These are phyloP conservation scores for Heterobasidion occidentale DNA, from an alignment of 1,284 basidiomycete genomes.

Conservation along the genomic window DNA sequence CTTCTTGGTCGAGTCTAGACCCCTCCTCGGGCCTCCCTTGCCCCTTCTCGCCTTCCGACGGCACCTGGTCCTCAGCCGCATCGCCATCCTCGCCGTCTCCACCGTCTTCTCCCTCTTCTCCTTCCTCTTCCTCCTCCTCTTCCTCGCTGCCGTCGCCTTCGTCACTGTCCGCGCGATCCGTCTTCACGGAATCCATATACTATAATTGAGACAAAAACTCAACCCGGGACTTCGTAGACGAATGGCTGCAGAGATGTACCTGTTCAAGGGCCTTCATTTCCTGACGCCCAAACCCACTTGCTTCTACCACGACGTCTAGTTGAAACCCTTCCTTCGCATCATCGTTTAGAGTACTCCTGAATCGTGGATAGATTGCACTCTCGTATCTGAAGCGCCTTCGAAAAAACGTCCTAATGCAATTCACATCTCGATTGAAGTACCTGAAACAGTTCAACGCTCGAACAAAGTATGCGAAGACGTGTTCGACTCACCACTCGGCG, in stretches of 20 bases:
- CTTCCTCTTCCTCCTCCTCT: conserved; percentile 25
- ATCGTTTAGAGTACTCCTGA: conserved; percentile 50
- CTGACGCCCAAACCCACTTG: conserved; percentile 84
- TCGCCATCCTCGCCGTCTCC: conserved; percentile 6
- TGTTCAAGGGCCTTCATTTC: conserved; percentile 80
- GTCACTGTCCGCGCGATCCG: conserved; percentile 22
- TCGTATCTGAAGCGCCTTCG: conserved; percentile 89
- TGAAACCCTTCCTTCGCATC: conserved; percentile 45
- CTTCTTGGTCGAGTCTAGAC: neutral
- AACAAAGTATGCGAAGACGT: conserved; percentile 2
- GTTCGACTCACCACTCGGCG: conserved; percentile 79
- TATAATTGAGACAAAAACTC: conserved; percentile 17
- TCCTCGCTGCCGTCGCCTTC: conserved; percentile 26
- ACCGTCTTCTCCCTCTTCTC: conserved; percentile 22
- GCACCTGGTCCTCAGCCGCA: conserved; percentile 1
- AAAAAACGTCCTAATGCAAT: conserved; percentile 95
- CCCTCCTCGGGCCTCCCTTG: neutral
- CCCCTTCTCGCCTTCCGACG: neutral
- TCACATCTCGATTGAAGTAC: conserved; percentile 98
- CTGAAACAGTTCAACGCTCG: conserved; percentile 31
- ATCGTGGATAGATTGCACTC: conserved; percentile 81
- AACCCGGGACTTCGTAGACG: conserved; percentile 1
- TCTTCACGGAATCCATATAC: conserved; percentile 62
- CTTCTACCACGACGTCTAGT: conserved; percentile 85
- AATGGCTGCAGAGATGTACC: conserved; percentile 32